Evolutionary conservation across 345 rosid genomes (phyloP), one percentile per base, ranked within the genome.

Genomic region (Eutrema japonicum): DNA sequence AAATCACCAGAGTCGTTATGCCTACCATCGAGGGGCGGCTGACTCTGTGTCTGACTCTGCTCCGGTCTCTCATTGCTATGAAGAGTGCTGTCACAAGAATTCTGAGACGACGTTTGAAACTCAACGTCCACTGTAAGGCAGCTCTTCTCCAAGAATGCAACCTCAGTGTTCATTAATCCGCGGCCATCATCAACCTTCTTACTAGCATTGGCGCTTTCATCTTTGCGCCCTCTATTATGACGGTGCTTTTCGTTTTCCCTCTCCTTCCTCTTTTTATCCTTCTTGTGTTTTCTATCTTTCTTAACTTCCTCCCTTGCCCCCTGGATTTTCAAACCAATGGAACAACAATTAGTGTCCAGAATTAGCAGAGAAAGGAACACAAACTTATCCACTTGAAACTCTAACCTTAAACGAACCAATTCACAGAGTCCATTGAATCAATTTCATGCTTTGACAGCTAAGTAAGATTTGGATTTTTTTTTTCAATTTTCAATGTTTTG

Each of bases 51-150:
- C 77, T 71, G 52, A 63, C 71, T 52, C 30, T 37, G 48, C 67
- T 72, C 82, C 52, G 35, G 66, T 61, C 79, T 82, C 64, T 82
- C 82, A 68, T 58, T 74, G 85, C 78, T 72, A 51, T 58, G 68
- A 68, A 76, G 45, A 57, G 66, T 58, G 69, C 77, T 78, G 48
- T 74, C 81, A 0, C 74, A 54, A 37, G 81, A 81, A 33, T 22
- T 74, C 58, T 81, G 77, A 33, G 81, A 63, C 66, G 81, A 80
- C 56, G 81, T 73, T 13, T 92, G 88, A 18, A 64, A 82, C 7
- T 73, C 85, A 55, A 83, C 87, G 56, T 93, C 98, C 70, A 85
- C 84, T 0, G 93, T 83, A 48, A 90, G 68, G n/a, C 73, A 79
- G 82, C 95, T 88, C 80, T 79, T 87, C 57, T 82, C 85, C 51